Conservation (phyloP, 2,329 filamentous ascomycete genomes). For the Fusarium compactum region DNA sequence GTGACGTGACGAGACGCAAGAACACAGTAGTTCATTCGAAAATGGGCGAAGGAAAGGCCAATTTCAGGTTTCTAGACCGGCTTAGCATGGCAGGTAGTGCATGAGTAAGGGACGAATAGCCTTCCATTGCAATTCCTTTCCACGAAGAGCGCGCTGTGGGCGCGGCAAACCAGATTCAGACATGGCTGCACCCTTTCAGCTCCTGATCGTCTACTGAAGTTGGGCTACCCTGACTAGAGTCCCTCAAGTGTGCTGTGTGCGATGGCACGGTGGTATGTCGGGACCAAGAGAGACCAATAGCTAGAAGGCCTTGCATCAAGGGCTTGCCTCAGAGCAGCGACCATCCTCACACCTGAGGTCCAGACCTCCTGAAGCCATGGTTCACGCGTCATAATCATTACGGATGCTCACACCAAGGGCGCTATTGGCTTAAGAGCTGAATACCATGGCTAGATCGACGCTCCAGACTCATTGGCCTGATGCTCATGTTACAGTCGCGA, state of each 20-base stretch:
- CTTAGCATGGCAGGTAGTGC: not conserved
- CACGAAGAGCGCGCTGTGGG: not conserved
- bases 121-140: not conserved
- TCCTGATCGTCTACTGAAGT: too few relatives aligned
- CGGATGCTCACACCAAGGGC: not conserved
- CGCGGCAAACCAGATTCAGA: not conserved
- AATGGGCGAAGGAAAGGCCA: too few relatives aligned
- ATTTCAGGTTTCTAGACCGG: too few relatives aligned
- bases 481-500: not conserved
- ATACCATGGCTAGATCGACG: not conserved
- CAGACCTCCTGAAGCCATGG: not conserved
- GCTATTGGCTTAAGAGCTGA: not conserved
- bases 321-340: not conserved
- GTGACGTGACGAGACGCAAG: not conserved
- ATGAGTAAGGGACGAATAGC: not conserved
- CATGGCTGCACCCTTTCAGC: not conserved
- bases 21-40: not conserved
- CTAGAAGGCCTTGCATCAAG: not conserved
- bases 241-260: accelerated
- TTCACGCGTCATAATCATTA: not conserved
- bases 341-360: not conserved
- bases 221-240: not conserved
- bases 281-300: not conserved
- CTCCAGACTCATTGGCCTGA: not conserved
- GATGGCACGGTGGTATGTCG: not conserved